Evolutionary conservation across 148 eudicot species (phyloP).

Genomic region (Fagopyrum esculentum): DNA sequence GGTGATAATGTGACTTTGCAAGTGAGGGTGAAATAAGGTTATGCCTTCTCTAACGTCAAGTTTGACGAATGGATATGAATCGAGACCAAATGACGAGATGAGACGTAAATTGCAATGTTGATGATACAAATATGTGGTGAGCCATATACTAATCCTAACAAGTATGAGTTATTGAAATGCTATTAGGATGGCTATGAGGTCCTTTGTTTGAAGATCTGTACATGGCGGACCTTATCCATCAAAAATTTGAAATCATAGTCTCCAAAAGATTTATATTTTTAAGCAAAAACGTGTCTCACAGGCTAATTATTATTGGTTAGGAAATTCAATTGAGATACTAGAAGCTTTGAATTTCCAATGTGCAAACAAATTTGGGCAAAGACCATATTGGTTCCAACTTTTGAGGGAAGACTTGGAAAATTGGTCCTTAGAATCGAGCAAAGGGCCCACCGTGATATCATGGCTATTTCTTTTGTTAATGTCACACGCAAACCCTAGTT

Average conservation of each 20-base stretch:
- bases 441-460: neutral
- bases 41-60: too few relatives aligned
- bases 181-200: neutral
- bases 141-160: too few relatives aligned
- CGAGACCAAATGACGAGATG: too few relatives aligned
- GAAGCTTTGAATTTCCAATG: neutral
- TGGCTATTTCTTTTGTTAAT: too few relatives aligned
- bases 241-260: neutral
- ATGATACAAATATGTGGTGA: too few relatives aligned
- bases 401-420: neutral
- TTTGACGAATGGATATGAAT: too few relatives aligned
- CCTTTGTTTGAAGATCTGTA: neutral
- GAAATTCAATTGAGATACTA: neutral
- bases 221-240: neutral
- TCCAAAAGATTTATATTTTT: neutral
- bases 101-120: too few relatives aligned
- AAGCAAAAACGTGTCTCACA: neutral
- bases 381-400: constrained; percentile 1
- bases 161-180: too few relatives aligned
- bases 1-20: too few relatives aligned
- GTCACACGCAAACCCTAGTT: too few relatives aligned
- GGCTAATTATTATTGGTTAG: neutral
- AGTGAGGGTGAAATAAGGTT: too few relatives aligned
- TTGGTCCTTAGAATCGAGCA: neutral
- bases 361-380: constrained; percentile 7